A percentile compares a stretch with the other conserved stretches of the same genome.
Conservation (phyloP, 2,329 filamentous ascomycete genomes). For the Xylariaceae sp. region DNA sequence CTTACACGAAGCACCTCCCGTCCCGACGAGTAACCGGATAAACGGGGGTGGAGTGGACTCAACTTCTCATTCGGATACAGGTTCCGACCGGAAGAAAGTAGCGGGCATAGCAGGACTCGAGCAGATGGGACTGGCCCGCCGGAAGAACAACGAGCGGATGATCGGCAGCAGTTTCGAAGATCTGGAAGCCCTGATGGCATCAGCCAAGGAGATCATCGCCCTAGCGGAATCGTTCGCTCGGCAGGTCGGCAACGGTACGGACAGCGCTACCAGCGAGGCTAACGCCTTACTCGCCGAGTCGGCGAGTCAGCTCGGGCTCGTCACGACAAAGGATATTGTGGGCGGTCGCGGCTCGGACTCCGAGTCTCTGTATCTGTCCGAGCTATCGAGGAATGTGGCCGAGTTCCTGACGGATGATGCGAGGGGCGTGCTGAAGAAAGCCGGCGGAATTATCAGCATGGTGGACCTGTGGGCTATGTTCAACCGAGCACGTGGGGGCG, state of each 20-base stretch:
- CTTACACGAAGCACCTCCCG: conserved; percentile 79
- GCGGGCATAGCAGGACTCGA: conserved; percentile 92
- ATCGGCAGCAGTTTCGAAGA: conserved; percentile 96
- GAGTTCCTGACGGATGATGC: conserved; percentile 86
- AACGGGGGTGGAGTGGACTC: conserved; percentile 34
- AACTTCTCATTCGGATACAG: conserved; percentile 24
- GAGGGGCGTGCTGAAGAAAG: conserved; percentile 67
- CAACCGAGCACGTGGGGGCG: conserved; percentile 85
- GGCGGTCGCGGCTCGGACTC: conserved; percentile 59
- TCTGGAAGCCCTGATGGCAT: conserved; percentile 93
- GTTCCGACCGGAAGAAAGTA: conserved; percentile 47
- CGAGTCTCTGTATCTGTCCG: conserved; percentile 83
- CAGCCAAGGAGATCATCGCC: conserved; percentile 91
- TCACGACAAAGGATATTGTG: conserved; percentile 95
- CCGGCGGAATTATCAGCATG: conserved; percentile 82
- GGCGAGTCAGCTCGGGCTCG: conserved; percentile 74
- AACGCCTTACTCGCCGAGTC: conserved; percentile 74
- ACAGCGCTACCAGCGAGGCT: conserved; percentile 61
- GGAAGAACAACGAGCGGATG: conserved; percentile 87
- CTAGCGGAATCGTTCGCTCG: conserved; percentile 82
- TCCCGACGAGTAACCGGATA: conserved; percentile 57
- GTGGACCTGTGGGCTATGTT: conserved; percentile 94
- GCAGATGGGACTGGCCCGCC: conserved; percentile 73
- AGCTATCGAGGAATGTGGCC: conserved; percentile 76
- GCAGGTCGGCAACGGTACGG: conserved; percentile 53